Evolutionary conservation across 2,329 filamentous ascomycete genomes (phyloP).

Genomic region (Fusarium chuoi): DNA sequence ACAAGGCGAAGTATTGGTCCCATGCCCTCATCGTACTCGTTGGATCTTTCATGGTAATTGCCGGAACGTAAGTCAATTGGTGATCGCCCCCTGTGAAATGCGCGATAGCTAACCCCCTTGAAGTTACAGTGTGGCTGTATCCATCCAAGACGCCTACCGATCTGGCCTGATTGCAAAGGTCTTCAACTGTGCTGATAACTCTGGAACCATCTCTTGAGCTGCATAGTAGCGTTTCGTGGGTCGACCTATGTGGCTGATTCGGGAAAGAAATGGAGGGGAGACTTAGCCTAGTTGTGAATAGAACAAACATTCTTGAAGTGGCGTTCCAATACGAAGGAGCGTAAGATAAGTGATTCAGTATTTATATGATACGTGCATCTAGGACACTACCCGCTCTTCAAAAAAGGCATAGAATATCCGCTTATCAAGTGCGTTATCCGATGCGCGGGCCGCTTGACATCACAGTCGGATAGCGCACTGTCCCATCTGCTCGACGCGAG

Average conservation of each 20-base stretch:
- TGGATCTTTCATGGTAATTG: neutral
- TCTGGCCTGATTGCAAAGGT: neutral
- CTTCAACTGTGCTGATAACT: neutral
- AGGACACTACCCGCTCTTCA: neutral
- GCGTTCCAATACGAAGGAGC: neutral
- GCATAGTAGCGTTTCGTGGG: accelerated
- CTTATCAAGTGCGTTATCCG: neutral
- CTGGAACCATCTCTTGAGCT: neutral
- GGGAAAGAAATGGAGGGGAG: neutral
- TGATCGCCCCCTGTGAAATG: accelerated
- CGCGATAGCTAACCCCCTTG: neutral
- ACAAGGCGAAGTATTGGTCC: neutral
- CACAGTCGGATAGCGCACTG: neutral
- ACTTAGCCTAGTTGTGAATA: neutral
- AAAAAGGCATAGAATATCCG: neutral
- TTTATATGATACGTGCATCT: neutral
- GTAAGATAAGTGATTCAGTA: neutral
- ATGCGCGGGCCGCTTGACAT: neutral
- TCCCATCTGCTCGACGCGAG: neutral
- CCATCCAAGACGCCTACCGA: neutral
- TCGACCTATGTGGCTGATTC: neutral
- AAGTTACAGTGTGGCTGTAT: neutral
- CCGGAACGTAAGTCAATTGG: neutral
- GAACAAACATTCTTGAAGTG: neutral
- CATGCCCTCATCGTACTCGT: neutral